Conservation (phyloP, 495 filamentous ascomycete genomes). For the Margaritispora aquatica region DNA sequence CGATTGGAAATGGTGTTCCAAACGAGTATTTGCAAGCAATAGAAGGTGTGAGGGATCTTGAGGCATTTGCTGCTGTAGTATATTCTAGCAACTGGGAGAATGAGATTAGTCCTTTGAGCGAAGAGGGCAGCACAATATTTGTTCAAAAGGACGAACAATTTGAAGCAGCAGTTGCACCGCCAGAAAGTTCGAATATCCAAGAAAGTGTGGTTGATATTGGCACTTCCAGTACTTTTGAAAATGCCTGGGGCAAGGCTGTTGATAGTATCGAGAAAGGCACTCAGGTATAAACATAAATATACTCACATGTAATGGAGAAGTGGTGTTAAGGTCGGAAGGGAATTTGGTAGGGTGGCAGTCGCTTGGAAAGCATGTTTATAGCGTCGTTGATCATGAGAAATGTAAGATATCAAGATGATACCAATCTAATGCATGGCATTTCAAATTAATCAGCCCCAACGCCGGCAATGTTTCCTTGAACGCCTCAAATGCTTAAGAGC, state of each 20-base stretch:
- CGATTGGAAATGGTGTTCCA: constrained; percentile 73
- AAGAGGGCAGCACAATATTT: constrained; percentile 20
- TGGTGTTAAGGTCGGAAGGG: neutral
- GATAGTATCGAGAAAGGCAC: constrained; percentile 19
- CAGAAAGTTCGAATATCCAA: constrained; percentile 13
- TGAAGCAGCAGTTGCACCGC: constrained; percentile 7
- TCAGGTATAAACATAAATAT: neutral
- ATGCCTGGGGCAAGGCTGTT: constrained; percentile 58
- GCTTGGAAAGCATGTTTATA: neutral
- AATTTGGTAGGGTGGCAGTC: neutral
- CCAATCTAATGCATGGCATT: constrained; percentile 4
- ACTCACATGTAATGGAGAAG: neutral
- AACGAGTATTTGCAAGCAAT: constrained; percentile 87
- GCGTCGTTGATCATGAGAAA: constrained; percentile 3
- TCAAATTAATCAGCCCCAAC: constrained; percentile 2
- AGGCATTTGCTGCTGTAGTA: constrained; percentile 89
- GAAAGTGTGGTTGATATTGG: constrained; percentile 41
- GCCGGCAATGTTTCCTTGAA: constrained; percentile 10
- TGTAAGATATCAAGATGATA: constrained; percentile 16
- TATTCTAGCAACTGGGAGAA: constrained; percentile 84
- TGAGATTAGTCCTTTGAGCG: constrained; percentile 54
- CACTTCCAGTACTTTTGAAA: constrained; percentile 48
- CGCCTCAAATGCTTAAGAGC: neutral
- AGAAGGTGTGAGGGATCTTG: constrained; percentile 79
- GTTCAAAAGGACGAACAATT: constrained; percentile 26